Evolutionary conservation across 306 rosid species (phyloP), one percentile per base, ranked within the genome.

Genomic region (Fragaria vesca): DNA sequence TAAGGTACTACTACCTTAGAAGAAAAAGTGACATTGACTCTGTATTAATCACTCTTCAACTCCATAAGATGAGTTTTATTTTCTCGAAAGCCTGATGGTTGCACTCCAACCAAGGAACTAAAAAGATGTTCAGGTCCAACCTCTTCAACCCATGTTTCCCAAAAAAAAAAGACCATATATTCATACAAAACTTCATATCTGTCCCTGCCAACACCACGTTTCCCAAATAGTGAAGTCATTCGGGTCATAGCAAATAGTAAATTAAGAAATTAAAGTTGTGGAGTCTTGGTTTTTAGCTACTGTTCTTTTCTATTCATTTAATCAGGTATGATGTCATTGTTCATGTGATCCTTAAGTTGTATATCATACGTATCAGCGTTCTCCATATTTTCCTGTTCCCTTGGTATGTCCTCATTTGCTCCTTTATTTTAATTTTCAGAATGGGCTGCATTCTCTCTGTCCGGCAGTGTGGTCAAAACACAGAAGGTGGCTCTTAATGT

Each of bases 391-490:
- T 32, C 6, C 71, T n/a, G 15, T 38, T 30, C 34, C 54, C 62
- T 72, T 51, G 18, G 40, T 40, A 10, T 75, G 48, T 38, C 43
- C 85, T 87, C 26, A 83, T 69, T 5, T 69, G 47, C 16, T 45
- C 20, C 8, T 38, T 69, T 72, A 16, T 82, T 75, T 80, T n/a
- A 17, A 51, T 86, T 85, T 20, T 84, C 90, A 93, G 99, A 93
- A 91, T 77, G 94, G 99, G 48, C 79, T 95, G 96, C 99, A 95
- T 69, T 95, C 99, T 76, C 93, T 95, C 75, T 95, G 99, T 83
- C 99, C 99, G 66, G 99, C 97, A 52, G 97, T 95, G 80, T 93
- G 97, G 99, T 93, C 99, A 58, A 95, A 95, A 82, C 97, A 95
- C 83, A 87, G 97, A 83, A 86, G 99, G 83, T 95, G 99, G 99